Evolutionary conservation across 345 rosid genomes (phyloP).

Genomic region (Boechera stricta): DNA sequence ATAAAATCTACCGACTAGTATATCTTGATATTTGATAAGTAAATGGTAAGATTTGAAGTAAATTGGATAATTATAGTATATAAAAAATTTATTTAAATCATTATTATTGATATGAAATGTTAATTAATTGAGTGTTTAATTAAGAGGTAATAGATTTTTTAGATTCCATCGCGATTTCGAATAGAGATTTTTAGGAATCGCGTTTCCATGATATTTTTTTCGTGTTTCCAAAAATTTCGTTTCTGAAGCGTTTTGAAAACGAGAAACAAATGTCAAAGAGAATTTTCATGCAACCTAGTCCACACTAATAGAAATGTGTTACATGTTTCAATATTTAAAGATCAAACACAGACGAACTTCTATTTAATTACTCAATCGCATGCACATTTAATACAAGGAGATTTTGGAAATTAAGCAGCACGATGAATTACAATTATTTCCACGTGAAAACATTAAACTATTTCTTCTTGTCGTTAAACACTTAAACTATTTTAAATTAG

Average conservation of each 20-base stretch:
- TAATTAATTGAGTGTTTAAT: neutral
- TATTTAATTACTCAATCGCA: slow-evolving; percentile 13
- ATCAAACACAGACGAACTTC: neutral
- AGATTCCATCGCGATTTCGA: no score
- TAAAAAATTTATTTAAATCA: neutral
- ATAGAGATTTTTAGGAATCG: no score
- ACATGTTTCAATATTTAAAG: slow-evolving; percentile 17
- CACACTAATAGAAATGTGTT: neutral
- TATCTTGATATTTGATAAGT: neutral
- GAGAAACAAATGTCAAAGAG: no score
- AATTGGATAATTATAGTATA: neutral
- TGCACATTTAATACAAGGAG: neutral
- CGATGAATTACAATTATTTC: neutral
- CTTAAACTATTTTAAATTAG: neutral
- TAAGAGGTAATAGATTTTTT: neutral
- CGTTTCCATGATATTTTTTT: no score
- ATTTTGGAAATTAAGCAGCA: neutral
- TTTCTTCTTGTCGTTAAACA: neutral
- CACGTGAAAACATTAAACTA: neutral
- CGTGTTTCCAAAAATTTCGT: no score
- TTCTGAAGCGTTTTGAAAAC: no score
- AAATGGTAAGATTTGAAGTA: neutral
- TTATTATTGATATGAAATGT: neutral
- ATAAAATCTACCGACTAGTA: neutral
- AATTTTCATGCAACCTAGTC: no score